phyloP scores from a whole-genome alignment of 371 early-diverging fungal species.

The Dinochytrium kinnereticum region DNA sequence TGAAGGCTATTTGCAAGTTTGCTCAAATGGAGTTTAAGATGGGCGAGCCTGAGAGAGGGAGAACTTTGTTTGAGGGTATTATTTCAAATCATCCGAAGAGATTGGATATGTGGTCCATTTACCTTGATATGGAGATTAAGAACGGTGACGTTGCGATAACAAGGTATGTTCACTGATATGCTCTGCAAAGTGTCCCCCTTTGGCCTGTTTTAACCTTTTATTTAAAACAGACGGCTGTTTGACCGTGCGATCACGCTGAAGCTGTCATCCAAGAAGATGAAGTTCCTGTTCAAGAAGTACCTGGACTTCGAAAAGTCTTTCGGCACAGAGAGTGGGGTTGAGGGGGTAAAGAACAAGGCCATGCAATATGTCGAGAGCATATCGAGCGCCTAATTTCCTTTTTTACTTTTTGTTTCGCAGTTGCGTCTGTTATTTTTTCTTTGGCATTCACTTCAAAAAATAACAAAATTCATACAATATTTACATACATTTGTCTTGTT shows the following conservation, averaged over 20 bases:
- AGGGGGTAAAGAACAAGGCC: conserved; percentile 87
- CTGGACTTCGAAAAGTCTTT: conserved; percentile 88
- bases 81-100: conserved; percentile 91
- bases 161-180: conserved; percentile 54
- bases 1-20: conserved; percentile 88
- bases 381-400: conserved; percentile 10
- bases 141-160: conserved; percentile 68
- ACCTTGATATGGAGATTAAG: conserved; percentile 92
- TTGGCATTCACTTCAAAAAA: too few relatives aligned
- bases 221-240: conserved; percentile 75
- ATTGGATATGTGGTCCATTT: conserved; percentile 93
- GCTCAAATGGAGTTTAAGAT: conserved; percentile 93
- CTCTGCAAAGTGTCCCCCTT: not conserved
- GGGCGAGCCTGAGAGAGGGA: conserved; percentile 92
- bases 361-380: conserved; percentile 77
- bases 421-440: too few relatives aligned
- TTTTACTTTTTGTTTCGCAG: not conserved
- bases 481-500: too few relatives aligned
- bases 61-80: conserved; percentile 95
- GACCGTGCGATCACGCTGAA: conserved; percentile 84
- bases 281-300: conserved; percentile 97
- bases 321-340: conserved; percentile 77
- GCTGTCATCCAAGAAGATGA: conserved; percentile 96
- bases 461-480: too few relatives aligned
- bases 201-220: conserved; percentile 18